A percentile compares a stretch with the other conserved stretches of the same genome.
Evolutionary conservation across 345 rosid species (phyloP).

Genomic region (Lepidium sativum): DNA sequence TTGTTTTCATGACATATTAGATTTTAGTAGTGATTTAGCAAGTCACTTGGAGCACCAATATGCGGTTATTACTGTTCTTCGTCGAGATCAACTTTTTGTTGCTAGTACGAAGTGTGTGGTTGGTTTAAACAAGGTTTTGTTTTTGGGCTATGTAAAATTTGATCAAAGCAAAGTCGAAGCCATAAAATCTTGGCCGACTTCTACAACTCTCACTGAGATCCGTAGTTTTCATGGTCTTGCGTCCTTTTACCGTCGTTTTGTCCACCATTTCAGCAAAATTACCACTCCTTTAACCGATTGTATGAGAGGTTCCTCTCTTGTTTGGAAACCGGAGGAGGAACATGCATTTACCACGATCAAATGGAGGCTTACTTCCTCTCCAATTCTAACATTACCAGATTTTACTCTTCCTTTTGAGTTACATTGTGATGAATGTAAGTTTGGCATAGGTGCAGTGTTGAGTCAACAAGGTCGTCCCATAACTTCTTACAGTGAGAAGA

Average conservation of each 20-base stretch:
- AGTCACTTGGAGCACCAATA: too few relatives aligned
- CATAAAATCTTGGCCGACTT: not conserved
- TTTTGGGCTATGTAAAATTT: not conserved
- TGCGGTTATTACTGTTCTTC: too few relatives aligned
- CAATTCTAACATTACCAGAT: too few relatives aligned
- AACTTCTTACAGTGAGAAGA: too few relatives aligned
- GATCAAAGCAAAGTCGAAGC: not conserved
- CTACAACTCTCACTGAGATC: fast-evolving
- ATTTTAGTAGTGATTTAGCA: too few relatives aligned
- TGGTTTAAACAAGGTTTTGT: fast-evolving
- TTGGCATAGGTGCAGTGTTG: too few relatives aligned
- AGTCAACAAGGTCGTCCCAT: not conserved
- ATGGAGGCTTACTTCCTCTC: too few relatives aligned
- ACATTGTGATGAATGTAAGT: too few relatives aligned
- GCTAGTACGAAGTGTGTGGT: not conserved
- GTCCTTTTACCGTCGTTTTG: not conserved
- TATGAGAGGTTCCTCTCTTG: not conserved
- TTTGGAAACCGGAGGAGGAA: not conserved
- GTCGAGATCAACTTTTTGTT: fast-evolving
- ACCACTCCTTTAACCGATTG: not conserved
- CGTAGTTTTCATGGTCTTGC: not conserved
- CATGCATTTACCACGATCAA: too few relatives aligned
- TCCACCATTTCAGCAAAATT: not conserved
- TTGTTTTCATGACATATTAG: too few relatives aligned
- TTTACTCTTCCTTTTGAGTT: too few relatives aligned